Evolutionary conservation across 148 eudicot genomes (phyloP), one percentile per base, ranked within the genome.

Genomic region (Camellia sinensis): DNA sequence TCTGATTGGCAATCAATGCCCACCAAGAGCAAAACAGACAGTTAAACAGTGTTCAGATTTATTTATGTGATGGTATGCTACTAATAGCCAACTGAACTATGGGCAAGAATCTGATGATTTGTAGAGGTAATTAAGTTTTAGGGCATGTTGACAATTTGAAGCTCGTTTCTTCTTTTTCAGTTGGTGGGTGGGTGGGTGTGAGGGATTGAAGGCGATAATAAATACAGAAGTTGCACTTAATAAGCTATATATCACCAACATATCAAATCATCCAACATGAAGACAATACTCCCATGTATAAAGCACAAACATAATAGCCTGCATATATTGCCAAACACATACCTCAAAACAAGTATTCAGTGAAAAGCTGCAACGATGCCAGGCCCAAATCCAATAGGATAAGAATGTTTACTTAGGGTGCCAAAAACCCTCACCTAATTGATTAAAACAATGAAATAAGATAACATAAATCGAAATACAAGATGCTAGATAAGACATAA

Each of bases 311-410:
- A 72, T 1, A 53, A 50, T 72, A 17, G 48, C 61, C 21, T 29
- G 54, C 62, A 22, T 77, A 50, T 65, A 66, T 4, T 1, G 29
- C 4, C 7, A 82, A 52, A 45, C 62, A 40, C 87, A 73, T 80
- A 96, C 99, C 94, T 77, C 61, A 78, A 80, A 75, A 81, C 86
- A 80, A 93, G 98, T 79, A 93, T 61, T 73, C 98, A 85, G 86
- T 90, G 90, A 82, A 93, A 93, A 54, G 86, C 86, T 80, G 89
- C 97, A 79, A 75, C 81, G 29, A 91, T 87, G 79, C 94, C 97
- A 78, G 85, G 88, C 79, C 95, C 92, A 77, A 96, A 85, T 78
- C 97, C 99, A 75, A 92, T 65, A 67, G 97, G 99, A 79, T 52
- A 86, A 82, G 86, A 78, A 73, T 86, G 61, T 78, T 87, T 87